Percentiles rank a stretch among this genome's conserved stretches.
These are phyloP conservation scores for Fraxinus anomala DNA, from an alignment of 257 asterid genomes.

Conservation along the genomic window DNA sequence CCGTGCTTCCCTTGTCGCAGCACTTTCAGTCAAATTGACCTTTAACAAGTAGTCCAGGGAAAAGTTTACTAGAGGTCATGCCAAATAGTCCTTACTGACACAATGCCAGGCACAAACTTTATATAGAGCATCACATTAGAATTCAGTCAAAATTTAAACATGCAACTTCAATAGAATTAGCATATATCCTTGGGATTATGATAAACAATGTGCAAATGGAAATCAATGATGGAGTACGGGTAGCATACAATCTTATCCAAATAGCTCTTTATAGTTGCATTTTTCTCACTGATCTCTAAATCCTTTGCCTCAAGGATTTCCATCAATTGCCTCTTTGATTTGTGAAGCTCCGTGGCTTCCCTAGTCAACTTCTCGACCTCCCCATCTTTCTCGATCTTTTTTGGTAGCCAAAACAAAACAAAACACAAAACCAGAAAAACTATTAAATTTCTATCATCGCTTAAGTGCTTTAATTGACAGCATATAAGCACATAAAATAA, in stretches of 20 bases:
- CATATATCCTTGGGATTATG: background rate
- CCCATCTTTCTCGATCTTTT: slow-evolving; percentile 75
- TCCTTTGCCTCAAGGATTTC: slow-evolving; percentile 83
- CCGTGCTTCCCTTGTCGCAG: slow-evolving; percentile 70
- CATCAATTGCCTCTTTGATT: slow-evolving; percentile 86
- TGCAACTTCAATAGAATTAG: slow-evolving; percentile 5
- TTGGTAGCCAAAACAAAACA: slow-evolving; percentile 6
- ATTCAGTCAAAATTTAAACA: background rate
- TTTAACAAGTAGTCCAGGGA: slow-evolving; percentile 27
- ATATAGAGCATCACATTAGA: background rate
- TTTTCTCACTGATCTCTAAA: slow-evolving; percentile 76
- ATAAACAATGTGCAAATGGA: background rate
- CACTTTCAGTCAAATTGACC: slow-evolving; percentile 71
- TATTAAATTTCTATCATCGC: slow-evolving; percentile 13
- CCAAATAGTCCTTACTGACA: background rate
- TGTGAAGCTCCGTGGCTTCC: slow-evolving; percentile 70
- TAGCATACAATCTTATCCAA: slow-evolving; percentile 83
- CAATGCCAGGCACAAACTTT: background rate
- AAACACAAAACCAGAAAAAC: background rate
- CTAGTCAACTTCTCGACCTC: slow-evolving; percentile 69
- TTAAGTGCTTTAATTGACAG: background rate
- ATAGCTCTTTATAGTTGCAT: slow-evolving; percentile 69
- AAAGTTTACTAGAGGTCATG: slow-evolving; percentile 3
- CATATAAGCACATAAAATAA: slow-evolving; percentile 13
- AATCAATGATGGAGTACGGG: background rate